Evolutionary conservation across 257 asterid species (phyloP), one percentile per base, ranked within the genome.

Genomic region (Oldenlandia corymbosa): DNA sequence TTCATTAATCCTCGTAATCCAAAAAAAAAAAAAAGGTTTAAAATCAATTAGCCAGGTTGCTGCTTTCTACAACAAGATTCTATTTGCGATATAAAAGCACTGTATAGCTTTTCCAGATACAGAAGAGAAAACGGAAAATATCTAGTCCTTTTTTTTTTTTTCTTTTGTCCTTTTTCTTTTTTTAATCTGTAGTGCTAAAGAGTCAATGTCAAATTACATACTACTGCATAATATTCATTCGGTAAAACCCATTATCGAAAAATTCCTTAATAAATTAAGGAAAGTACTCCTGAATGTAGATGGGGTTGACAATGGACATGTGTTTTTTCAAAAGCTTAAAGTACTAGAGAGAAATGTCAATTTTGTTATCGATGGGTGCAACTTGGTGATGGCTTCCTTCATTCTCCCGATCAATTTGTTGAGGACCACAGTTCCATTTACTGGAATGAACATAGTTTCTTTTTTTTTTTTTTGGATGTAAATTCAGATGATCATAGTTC

Each of bases 241-340:
- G 20, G 39, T 20, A 72, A 74, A 76, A 73, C 75, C 74, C 81
- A 80, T 80, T 69, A 81, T 71, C 57, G n/a, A n/a, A 52, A 56
- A 73, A 53, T 55, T 52, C 46, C 20, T 27, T 50, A 31, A 61
- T 13, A 11, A 26, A 50, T 54, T 60, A 68, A 42, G 59, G 32
- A 53, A 53, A 17, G 12, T 16, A 37, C 34, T 66, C 46, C 69
- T 68, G 58, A 46, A 5, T 5, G 45, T 42, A 70, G 32, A 60
- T 58, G 62, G 68, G 66, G 70, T 75, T 64, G 75, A 74, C 75
- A 66, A 77, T 23, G 34, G 56, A 56, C 24, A 64, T 36, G 60
- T 56, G 65, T 49, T 27, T 26, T 32, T n/a, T n/a, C n/a, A 41
- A 56, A 42, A 72, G 14, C 65, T 37, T 36, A 43, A 47, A 46